Base-by-base conservation (phyloP, 345 rosid genomes). In the Euphorbia lathyris region DNA sequence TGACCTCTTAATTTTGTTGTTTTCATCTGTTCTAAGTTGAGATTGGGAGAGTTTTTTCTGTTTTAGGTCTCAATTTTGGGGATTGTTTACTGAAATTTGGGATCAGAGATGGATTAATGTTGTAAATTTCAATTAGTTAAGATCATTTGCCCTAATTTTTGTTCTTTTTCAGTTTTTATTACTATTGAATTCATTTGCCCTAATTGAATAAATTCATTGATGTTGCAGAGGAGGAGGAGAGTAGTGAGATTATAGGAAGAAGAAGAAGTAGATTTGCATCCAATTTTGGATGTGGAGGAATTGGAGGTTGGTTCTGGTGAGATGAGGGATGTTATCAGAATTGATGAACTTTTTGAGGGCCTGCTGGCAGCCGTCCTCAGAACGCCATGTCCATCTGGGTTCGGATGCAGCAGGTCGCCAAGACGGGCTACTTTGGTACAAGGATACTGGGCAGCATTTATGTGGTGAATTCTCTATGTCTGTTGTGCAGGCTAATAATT, bases 241-340 rank as follows among this genome's bases (percentile, higher is more conserved):
- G 38, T 67, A 77, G 55, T 42, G 69, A 73, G 68, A 48, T 64
- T 76, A 43, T 70, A 42, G 57, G 50, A 42, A 27, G 55, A 42
- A 67, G 62, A 30, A 43, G 43, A 71, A 55, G n/a, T n/a, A n/a
- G n/a, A n/a, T n/a, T 57, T 79, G 81, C 84, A 78, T 83, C 84
- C 82, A 63, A 48, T 74, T 83, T 73, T 78, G 79, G 86, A 83
- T 80, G 86, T 78, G 78, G 81, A 76, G 81, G 76, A 74, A 69
- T 69, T 65, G 82, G 78, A 79, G 79, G 86, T 80, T 83, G 79
- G 53, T 45, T 58, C 63, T 3, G 79, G 48, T 72, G 80, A 77
- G 74, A 77, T 77, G 80, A 77, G 80, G 80, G 77, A 77, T 77
- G 80, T 67, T 77, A 77, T 72, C 80, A 68, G 68, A 73, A 32